Conservation (phyloP, 805 yeast species). For the Wickerhamomyces chambardii region DNA sequence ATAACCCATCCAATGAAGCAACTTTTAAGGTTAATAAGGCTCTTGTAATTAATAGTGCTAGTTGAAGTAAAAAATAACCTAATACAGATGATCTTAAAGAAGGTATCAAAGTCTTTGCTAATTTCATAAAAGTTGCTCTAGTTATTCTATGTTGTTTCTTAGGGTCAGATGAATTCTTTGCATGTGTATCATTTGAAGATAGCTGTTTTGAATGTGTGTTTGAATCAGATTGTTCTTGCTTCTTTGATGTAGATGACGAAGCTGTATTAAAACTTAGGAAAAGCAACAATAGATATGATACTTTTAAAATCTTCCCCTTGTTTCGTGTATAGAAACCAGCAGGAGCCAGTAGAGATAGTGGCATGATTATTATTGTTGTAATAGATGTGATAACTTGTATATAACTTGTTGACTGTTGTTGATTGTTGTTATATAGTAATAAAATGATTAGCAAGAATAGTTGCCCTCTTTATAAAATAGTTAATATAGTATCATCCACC, state of each 20-base stretch:
- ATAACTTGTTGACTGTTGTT: no score
- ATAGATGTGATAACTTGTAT: background rate
- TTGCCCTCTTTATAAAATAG: no score
- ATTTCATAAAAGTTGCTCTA: slow-evolving; percentile 5
- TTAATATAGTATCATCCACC: no score
- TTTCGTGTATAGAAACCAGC: background rate
- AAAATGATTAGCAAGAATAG: no score
- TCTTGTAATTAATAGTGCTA: slow-evolving; percentile 48
- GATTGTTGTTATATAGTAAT: no score
- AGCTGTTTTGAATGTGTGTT: slow-evolving; percentile 3
- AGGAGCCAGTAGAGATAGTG: no score
- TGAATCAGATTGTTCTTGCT: background rate
- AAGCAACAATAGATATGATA: background rate
- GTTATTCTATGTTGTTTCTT: slow-evolving; percentile 2
- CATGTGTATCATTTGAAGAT: background rate
- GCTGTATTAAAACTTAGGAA: background rate
- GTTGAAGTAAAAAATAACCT: slow-evolving; percentile 12
- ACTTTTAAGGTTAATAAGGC: slow-evolving; percentile 73
- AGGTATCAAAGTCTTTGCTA: slow-evolving; percentile 12
- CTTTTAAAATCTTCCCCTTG: slow-evolving; percentile 1
- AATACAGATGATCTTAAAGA: slow-evolving; percentile 15
- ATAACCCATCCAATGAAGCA: slow-evolving; percentile 77
- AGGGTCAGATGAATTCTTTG: background rate
- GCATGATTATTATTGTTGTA: background rate
- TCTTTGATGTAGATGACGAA: background rate